These are phyloP conservation scores for Toxicodendron radicans DNA, from an alignment of 345 rosid genomes.

Conservation along the genomic window DNA sequence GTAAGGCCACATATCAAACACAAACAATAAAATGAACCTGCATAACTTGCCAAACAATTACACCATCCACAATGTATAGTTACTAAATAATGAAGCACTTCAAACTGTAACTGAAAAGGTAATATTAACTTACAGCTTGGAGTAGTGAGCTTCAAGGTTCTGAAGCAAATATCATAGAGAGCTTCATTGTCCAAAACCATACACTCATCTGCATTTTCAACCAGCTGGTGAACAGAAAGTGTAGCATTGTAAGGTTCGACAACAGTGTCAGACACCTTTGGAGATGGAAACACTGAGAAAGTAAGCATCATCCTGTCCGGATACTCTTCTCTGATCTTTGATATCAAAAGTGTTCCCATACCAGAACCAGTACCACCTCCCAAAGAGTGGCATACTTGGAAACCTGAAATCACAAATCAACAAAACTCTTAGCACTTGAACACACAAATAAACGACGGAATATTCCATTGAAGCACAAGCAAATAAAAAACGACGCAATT, in stretches of 20 bases:
- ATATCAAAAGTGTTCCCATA: conserved; percentile 70
- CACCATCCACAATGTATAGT: background rate
- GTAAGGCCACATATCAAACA: background rate
- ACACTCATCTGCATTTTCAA: conserved; percentile 77
- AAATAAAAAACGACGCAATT: background rate
- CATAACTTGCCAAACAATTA: too few relatives aligned
- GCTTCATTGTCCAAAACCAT: conserved; percentile 78
- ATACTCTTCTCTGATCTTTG: conserved; percentile 69
- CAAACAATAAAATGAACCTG: background rate
- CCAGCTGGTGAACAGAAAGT: conserved; percentile 73
- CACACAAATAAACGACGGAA: background rate
- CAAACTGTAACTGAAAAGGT: background rate
- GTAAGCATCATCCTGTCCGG: conserved; percentile 78
- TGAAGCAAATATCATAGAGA: conserved; percentile 72
- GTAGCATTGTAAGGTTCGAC: conserved; percentile 80
- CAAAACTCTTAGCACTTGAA: background rate
- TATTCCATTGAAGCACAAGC: background rate
- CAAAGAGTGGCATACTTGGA: conserved; percentile 70
- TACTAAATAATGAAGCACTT: background rate
- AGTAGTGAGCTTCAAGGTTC: conserved; percentile 73
- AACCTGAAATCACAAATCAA: conserved; percentile 36
- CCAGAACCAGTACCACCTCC: conserved; percentile 80
- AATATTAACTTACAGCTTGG: conserved; percentile 60
- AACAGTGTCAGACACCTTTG: conserved; percentile 71
- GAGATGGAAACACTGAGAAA: conserved; percentile 68